phyloP scores from a whole-genome alignment of 345 rosid genomes.

The Sapria himalayana region DNA sequence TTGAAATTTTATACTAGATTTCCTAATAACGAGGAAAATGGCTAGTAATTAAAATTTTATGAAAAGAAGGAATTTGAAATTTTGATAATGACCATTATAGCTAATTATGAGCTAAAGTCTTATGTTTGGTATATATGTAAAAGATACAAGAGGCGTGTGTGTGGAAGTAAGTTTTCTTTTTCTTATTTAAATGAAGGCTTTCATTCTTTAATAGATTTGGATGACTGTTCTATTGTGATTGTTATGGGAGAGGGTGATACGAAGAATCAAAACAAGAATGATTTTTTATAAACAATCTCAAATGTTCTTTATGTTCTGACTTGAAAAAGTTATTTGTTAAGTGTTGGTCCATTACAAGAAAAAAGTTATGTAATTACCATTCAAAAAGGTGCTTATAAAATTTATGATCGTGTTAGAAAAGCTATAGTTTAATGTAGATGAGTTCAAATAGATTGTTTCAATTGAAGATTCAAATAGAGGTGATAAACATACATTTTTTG shows the following conservation, averaged over 20 bases:
- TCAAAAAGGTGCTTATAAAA: background rate
- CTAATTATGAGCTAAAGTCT: background rate
- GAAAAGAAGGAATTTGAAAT: slow-evolving; percentile 3
- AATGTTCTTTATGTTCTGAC: too few species aligned
- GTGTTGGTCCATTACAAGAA: background rate
- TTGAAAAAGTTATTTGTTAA: background rate
- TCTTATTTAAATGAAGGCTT: slow-evolving; percentile 4
- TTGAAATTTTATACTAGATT: background rate
- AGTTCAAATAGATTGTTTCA: background rate
- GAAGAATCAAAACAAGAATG: background rate
- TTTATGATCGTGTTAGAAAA: background rate
- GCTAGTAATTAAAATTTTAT: background rate
- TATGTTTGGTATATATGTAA: background rate
- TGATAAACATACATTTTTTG: too few species aligned
- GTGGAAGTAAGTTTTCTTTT: background rate
- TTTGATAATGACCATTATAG: background rate
- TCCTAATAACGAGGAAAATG: background rate
- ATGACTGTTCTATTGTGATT: slow-evolving; percentile 2
- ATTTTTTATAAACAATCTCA: too few species aligned
- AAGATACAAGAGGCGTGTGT: background rate
- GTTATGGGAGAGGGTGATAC: background rate
- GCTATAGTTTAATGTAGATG: background rate
- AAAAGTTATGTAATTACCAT: background rate
- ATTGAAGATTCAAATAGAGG: too few species aligned
- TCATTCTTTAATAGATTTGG: background rate